Evolutionary conservation across 2,329 filamentous ascomycete genomes (phyloP).

Genomic region (Trichophaea hybrida): DNA sequence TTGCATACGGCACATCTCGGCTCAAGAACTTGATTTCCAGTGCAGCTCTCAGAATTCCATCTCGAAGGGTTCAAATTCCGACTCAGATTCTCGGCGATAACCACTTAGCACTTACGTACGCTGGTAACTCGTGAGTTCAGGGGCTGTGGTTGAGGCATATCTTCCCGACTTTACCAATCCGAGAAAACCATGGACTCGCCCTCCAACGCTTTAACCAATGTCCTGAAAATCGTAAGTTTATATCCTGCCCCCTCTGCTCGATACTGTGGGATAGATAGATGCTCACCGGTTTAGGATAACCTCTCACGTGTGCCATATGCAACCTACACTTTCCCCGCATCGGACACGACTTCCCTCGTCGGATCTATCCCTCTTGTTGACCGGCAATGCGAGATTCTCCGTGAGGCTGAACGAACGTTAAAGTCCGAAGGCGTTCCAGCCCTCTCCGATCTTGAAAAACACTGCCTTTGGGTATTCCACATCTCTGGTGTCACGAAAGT

Average conservation of each 20-base stretch:
- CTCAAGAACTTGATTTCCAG: too few species aligned
- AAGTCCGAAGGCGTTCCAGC: conserved; percentile 16
- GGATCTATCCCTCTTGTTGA: conserved; percentile 1
- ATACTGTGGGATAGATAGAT: not conserved
- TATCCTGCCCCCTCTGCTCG: not conserved
- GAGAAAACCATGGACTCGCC: conserved; percentile 4
- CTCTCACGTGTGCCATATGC: conserved; percentile 20
- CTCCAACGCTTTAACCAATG: conserved; percentile 12
- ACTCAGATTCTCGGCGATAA: too few species aligned
- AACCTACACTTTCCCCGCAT: conserved; percentile 4
- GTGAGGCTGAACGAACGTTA: conserved; percentile 18
- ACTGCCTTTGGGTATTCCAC: conserved; percentile 19
- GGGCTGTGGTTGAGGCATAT: not conserved
- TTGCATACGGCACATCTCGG: too few species aligned
- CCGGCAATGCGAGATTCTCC: conserved; percentile 13
- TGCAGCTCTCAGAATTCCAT: too few species aligned
- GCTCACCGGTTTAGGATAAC: conserved; percentile 14
- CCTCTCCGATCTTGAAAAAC: conserved; percentile 15
- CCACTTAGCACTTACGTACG: too few species aligned
- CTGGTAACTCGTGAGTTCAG: not conserved
- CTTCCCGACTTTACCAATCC: not conserved
- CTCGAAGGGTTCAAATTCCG: too few species aligned
- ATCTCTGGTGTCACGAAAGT: conserved; percentile 5
- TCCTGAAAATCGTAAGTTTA: conserved; percentile 21
- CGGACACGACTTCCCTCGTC: not conserved